Conservation (phyloP, 2,329 filamentous ascomycete species). For the Reticulascus tulasneorum region DNA sequence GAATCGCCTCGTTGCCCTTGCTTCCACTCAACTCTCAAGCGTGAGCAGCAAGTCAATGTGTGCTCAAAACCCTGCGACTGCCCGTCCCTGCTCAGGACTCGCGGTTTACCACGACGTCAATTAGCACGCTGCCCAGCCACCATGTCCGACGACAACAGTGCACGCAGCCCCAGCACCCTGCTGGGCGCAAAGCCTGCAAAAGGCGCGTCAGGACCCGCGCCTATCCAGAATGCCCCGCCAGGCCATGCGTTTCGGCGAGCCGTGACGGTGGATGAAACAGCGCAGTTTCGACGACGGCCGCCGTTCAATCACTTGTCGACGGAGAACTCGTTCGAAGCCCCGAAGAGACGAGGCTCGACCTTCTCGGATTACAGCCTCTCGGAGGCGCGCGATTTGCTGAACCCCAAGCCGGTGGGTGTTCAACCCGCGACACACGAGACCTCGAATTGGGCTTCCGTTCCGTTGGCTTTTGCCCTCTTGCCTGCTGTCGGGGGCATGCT, state of each 20-base stretch:
- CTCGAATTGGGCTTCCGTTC: constrained; percentile 74
- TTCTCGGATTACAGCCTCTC: constrained; percentile 72
- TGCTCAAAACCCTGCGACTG: constrained; percentile 11
- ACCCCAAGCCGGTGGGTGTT: constrained; percentile 36
- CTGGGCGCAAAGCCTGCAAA: too few species aligned
- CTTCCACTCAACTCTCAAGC: too few species aligned
- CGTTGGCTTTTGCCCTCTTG: constrained; percentile 76
- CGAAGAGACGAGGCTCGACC: constrained; percentile 67
- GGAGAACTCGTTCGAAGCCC: constrained; percentile 22
- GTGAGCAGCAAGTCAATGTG: too few species aligned
- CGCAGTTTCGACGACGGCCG: constrained; percentile 18
- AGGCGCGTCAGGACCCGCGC: too few species aligned
- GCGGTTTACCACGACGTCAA: neutral
- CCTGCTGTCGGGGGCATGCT: constrained; percentile 82
- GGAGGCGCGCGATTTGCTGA: constrained; percentile 66
- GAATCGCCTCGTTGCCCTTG: too few species aligned
- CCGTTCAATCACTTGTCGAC: constrained; percentile 17
- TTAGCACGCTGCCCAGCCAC: neutral
- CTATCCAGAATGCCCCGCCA: too few species aligned
- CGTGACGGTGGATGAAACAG: constrained; percentile 33
- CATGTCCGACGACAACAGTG: constrained; percentile 13
- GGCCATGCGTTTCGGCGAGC: constrained; percentile 38
- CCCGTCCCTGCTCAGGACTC: constrained; percentile 9
- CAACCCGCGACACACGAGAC: constrained; percentile 6
- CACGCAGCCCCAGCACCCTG: constrained; percentile 10